Conservation (phyloP, 1,284 basidiomycete species). For the Phylloporus sp. region DNA sequence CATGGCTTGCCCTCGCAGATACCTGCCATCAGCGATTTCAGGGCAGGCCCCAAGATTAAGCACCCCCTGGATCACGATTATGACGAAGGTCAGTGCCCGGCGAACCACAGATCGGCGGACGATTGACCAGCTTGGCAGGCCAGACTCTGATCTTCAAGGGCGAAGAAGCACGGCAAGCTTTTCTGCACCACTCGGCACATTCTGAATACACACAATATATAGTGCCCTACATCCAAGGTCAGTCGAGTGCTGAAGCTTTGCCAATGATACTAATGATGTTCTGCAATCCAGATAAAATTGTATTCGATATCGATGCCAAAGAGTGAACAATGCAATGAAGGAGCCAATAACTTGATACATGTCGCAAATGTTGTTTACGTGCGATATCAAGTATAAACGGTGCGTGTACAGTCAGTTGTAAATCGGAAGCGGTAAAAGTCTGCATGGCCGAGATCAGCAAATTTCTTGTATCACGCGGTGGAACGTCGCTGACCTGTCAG, state of each 20-base stretch:
- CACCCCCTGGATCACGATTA: constrained; percentile 32
- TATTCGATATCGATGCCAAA: constrained; percentile 35
- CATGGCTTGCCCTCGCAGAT: constrained; percentile 21
- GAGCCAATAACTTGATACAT: constrained; percentile 8
- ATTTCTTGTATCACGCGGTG: neutral
- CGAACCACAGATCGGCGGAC: too few relatives aligned
- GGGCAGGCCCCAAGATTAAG: constrained; percentile 24
- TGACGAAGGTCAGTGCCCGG: constrained; percentile 31
- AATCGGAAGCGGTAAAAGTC: constrained; percentile 63
- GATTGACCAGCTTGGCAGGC: constrained; percentile 10
- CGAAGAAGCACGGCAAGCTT: constrained; percentile 20
- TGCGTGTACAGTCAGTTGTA: constrained; percentile 48
- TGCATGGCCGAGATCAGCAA: constrained; percentile 23
- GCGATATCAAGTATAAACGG: neutral
- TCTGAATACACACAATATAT: constrained; percentile 12
- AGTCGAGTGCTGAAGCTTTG: neutral
- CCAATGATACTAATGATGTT: neutral
- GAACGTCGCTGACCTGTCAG: constrained; percentile 67
- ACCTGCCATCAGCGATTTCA: constrained; percentile 25
- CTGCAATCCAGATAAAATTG: constrained; percentile 27
- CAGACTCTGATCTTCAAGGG: constrained; percentile 35
- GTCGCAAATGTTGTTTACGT: constrained; percentile 13
- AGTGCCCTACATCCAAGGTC: constrained; percentile 32
- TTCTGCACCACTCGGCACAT: constrained; percentile 30
- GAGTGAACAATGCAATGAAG: constrained; percentile 11